Evolutionary conservation across 805 yeast species (phyloP), one percentile per base, ranked within the genome.

Genomic region (Schizosaccharomyces osmophilus): DNA sequence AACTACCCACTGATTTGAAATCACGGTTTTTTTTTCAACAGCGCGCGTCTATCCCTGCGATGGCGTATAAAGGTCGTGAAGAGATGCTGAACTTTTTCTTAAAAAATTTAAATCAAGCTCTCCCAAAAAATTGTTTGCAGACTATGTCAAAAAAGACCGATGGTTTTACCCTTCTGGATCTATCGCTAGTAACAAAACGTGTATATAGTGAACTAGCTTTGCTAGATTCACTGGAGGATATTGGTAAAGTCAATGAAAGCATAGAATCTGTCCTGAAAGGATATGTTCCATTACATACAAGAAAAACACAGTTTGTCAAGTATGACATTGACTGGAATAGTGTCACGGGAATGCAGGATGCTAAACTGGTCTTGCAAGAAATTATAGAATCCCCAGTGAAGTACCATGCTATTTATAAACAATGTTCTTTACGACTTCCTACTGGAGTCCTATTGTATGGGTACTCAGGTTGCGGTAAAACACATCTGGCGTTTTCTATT

Each of bases 391-490:
- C 97, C 97, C 98, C 98, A 1, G 87, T 95, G 1, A 87, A 83
- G 67, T 90, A 90, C 69, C 94, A 95, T 0, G 96, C 97, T 5
- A 87, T 90, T n/a, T 90, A 93, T 72, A 82, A 83, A 19, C 81
- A 81, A 64, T 87, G 95, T 67, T 95, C 97, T 0, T 73, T 90
- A 61, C 74, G 97, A 62, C 75, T 90, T 61, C 77, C 97, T 67
- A 87, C 96, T 0, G 98, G 98, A 60, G 80, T 90, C 29, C 73
- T 90, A 60, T 77, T 90, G 15, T 90, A 90, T 71, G 98, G 98
- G 0, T 90, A 87, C 69, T 97, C 98, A 0, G 98, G 98, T 1
- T 90, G 98, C 72, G 98, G 98, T 58, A 90, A 90, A 71, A 90
- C 97, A 0, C 75, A 89, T 64, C 71, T 90, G 48, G 97, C 97